A percentile compares a stretch with the other conserved stretches of the same genome.
phyloP scores from a whole-genome alignment of 2,329 filamentous ascomycete genomes.

The Fusarium sp. region DNA sequence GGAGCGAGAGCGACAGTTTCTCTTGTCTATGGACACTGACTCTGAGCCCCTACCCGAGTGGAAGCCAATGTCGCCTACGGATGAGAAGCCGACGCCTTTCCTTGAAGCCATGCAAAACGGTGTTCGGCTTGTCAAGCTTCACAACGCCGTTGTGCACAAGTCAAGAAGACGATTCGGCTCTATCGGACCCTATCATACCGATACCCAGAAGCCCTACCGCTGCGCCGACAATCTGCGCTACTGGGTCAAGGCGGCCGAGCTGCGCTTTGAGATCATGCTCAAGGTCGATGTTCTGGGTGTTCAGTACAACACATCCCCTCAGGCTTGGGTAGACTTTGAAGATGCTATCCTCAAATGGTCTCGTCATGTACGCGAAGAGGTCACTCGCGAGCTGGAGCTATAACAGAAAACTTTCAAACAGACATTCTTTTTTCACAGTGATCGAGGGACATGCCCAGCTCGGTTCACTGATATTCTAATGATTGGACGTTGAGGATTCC shows the following conservation, averaged over 20 bases:
- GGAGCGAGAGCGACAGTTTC: constrained; percentile 84
- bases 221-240: constrained; percentile 93
- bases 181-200: constrained; percentile 90
- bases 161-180: constrained; percentile 89
- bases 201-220: constrained; percentile 94
- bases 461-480: constrained; percentile 36
- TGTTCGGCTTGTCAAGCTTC: constrained; percentile 82
- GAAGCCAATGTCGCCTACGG: constrained; percentile 60
- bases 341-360: constrained; percentile 87
- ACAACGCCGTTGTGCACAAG: constrained; percentile 88
- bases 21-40: constrained; percentile 77
- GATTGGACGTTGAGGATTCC: constrained; percentile 46
- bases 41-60: constrained; percentile 74
- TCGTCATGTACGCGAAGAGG: constrained; percentile 82
- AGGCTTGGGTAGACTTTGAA: constrained; percentile 86
- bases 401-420: constrained; percentile 48
- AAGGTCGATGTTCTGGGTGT: constrained; percentile 88
- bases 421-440: constrained; percentile 5
- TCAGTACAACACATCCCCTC: constrained; percentile 77
- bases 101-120: constrained; percentile 81
- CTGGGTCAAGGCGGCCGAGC: constrained; percentile 95
- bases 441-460: constrained; percentile 16
- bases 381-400: constrained; percentile 72
- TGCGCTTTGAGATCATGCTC: constrained; percentile 90
- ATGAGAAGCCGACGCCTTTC: constrained; percentile 76